These are phyloP conservation scores for Thelephora aurantiotincta DNA, from an alignment of 768 basidiomycete species.

Conservation along the genomic window DNA sequence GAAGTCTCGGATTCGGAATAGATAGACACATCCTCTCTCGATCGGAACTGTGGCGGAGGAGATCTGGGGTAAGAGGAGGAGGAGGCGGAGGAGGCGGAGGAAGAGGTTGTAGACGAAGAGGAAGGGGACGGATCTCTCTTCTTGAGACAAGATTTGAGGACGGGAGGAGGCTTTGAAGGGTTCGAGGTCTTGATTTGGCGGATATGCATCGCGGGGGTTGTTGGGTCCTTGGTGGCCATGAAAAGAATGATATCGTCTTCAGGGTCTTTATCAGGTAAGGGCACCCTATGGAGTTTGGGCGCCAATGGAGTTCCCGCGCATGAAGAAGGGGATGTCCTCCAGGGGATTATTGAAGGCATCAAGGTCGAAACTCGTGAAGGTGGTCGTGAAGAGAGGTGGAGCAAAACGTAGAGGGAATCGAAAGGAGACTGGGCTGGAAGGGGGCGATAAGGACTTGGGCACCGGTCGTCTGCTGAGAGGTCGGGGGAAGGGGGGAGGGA, in stretches of 20 bases:
- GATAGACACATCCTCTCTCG: not conserved
- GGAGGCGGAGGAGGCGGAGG: not conserved
- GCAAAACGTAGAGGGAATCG: not conserved
- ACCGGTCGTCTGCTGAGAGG: no score
- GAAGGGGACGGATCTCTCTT: not conserved
- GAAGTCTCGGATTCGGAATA: not conserved
- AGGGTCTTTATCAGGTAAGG: constrained; percentile 6
- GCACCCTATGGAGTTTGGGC: constrained; percentile 7
- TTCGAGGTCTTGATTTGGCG: not conserved
- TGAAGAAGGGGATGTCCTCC: constrained; percentile 1
- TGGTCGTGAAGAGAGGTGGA: not conserved
- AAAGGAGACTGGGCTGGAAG: not conserved
- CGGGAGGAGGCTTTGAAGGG: not conserved
- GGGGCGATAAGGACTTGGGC: not conserved
- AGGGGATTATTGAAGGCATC: constrained; percentile 2
- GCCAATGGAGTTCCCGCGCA: constrained; percentile 6
- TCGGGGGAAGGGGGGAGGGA: not conserved
- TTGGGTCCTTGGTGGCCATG: not conserved
- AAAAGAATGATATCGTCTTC: not conserved
- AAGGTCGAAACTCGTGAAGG: constrained; percentile 2
- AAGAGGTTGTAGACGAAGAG: not conserved
- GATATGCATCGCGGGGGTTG: not conserved
- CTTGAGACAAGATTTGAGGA: not conserved
- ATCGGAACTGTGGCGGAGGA: not conserved
- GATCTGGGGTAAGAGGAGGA: not conserved